Evolutionary conservation across 2,329 filamentous ascomycete genomes (phyloP), one percentile per base, ranked within the genome.

Genomic region (Aspergillus sp.): DNA sequence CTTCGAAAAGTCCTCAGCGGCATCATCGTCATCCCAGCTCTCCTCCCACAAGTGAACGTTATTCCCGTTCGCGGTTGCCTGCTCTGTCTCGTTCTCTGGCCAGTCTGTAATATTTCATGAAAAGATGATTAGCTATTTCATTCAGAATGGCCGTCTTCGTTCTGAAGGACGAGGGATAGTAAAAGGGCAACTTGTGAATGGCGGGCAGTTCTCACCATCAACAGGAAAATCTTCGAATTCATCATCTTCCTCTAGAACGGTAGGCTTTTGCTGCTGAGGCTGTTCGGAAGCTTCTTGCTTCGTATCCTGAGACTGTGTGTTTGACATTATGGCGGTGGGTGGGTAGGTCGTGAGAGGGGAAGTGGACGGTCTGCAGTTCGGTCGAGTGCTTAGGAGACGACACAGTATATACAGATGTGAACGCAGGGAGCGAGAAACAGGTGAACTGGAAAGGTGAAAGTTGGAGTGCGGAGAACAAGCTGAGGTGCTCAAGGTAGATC

Each of bases 221-320:
- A 96, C 90, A 24, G 95, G 95, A 72, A 99, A 99, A 76, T 99
- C 95, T 75, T 99, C 95, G 70, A 99, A 99, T 80, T 99, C 95
- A 76, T 99, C 95, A 72, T 99, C 95, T 75, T 99, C 95, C 76
- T 96, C 95, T 27, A 98, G 84, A 58, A 90, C 85, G 35, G 88
- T 80, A 58, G 86, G 81, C 75, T 89, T 89, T 72, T 86, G 80
- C 69, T 86, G 80, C 65, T 82, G 79, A 58, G 76, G 80, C 70
- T 78, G 80, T 73, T 76, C 69, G 53, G 74, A 68, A 56, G 70
- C 57, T 57, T 77, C 71, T 55, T 64, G 70, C 69, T 71, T 74
- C 60, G 64, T 74, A 61, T 67, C 69, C 59, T 75, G 65, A 57
- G 66, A 46, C 55, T 68, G 65, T 39, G 68, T 68, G 60, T 71